These are phyloP conservation scores for Hyphopichia pseudoburtonii DNA, from an alignment of 1,139 yeast species.

Conservation along the genomic window DNA sequence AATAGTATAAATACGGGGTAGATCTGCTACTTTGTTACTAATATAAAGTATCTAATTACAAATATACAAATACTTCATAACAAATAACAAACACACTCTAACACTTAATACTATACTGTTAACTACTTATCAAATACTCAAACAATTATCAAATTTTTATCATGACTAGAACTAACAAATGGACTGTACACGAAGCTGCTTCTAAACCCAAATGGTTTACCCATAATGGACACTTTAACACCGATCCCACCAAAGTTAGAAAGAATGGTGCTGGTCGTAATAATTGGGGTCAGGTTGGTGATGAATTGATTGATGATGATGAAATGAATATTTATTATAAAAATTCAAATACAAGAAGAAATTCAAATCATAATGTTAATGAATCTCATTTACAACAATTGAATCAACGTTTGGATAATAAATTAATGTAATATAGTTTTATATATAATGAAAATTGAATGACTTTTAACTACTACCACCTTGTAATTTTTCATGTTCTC, in stretches of 20 bases:
- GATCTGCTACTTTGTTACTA: no score
- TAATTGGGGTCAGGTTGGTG: constrained; percentile 74
- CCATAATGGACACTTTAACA: constrained; percentile 64
- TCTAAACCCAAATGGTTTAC: constrained; percentile 73
- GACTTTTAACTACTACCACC: no score
- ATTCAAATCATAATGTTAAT: constrained; percentile 40
- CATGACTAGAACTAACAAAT: constrained; percentile 87
- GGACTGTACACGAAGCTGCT: constrained; percentile 64
- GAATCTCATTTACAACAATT: constrained; percentile 26
- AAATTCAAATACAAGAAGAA: constrained; percentile 31
- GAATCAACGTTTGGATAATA: constrained; percentile 24
- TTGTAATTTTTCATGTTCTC: constrained; percentile 24
- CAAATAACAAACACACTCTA: no score
- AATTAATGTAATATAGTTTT: not conserved
- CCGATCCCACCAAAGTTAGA: constrained; percentile 74
- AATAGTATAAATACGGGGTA: not conserved
- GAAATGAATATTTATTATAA: constrained; percentile 21
- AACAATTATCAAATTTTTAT: constrained; percentile 2
- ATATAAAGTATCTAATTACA: not conserved
- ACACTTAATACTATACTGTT: no score
- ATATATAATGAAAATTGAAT: not conserved
- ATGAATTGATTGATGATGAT: constrained; percentile 51
- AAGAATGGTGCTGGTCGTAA: constrained; percentile 83
- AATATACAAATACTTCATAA: not conserved
- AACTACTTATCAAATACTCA: not conserved